Conservation (phyloP, 2,329 filamentous ascomycete genomes). For the Nakataea oryzae region DNA sequence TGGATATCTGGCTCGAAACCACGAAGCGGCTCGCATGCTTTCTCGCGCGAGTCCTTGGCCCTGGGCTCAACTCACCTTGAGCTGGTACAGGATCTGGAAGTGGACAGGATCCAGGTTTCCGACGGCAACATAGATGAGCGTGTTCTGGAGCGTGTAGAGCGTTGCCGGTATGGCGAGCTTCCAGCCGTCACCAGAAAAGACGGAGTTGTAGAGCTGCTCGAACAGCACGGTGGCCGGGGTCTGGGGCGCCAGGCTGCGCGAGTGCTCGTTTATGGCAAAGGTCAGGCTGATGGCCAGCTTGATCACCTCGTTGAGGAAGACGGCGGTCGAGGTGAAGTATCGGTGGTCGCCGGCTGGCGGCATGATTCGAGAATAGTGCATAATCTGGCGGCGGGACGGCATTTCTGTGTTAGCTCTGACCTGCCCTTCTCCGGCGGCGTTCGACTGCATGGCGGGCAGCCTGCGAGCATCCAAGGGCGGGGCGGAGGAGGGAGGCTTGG, state of each 20-base stretch:
- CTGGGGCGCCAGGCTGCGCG: conserved; percentile 63
- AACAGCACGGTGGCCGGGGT: conserved; percentile 74
- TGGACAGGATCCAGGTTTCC: conserved; percentile 87
- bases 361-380: conserved; percentile 95
- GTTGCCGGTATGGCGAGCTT: conserved; percentile 83
- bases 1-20: background rate
- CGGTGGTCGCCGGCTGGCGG: conserved; percentile 71
- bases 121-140: conserved; percentile 84
- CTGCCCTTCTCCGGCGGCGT: conserved; percentile 2
- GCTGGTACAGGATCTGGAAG: conserved; percentile 87
- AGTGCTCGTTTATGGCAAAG: conserved; percentile 80
- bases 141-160: conserved; percentile 85
- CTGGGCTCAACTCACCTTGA: conserved; percentile 49
- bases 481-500: background rate
- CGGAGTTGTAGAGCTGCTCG: conserved; percentile 64
- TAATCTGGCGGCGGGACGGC: conserved; percentile 43
- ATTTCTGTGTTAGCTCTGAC: conserved; percentile 4
- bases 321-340: conserved; percentile 88
- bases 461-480: background rate
- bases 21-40: background rate
- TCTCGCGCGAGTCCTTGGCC: background rate
- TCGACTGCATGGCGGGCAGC: background rate
- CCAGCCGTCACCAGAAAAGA: conserved; percentile 89
- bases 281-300: conserved; percentile 81
- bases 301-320: conserved; percentile 86